Evolutionary conservation across 208 protist genomes (phyloP).

Genomic region (Sergeia podlipaevii): DNA sequence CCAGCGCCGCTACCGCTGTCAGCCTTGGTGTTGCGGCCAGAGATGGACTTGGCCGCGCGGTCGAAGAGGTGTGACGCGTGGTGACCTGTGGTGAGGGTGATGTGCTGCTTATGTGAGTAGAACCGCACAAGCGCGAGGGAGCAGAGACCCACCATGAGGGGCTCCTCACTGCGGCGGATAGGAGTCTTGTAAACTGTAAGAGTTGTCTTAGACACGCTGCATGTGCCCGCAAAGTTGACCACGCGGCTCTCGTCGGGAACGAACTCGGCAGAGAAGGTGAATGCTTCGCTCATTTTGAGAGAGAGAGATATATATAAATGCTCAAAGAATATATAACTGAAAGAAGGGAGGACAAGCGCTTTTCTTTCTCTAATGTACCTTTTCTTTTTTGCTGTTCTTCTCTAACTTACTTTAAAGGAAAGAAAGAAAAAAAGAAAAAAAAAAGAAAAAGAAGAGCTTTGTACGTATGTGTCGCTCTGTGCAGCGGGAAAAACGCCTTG

Average conservation of each 20-base stretch:
- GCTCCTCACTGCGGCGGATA: constrained; percentile 25
- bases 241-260: constrained; percentile 37
- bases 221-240: constrained; percentile 28
- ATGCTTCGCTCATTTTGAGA: constrained; percentile 15
- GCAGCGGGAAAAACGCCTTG: no score
- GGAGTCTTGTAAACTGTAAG: constrained; percentile 48
- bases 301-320: not conserved
- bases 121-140: constrained; percentile 57
- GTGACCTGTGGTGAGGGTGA: constrained; percentile 44
- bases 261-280: constrained; percentile 46
- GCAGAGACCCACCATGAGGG: constrained; percentile 69
- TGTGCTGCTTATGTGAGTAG: constrained; percentile 29
- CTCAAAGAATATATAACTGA: not conserved
- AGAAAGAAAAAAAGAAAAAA: constrained; percentile 12
- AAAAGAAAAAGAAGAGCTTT: constrained; percentile 7
- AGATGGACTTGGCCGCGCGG: constrained; percentile 44
- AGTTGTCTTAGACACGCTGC: constrained; percentile 57
- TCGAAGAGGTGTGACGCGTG: constrained; percentile 53
- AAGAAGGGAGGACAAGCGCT: constrained; percentile 5
- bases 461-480: no score
- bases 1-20: not conserved
- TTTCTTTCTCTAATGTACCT: not conserved
- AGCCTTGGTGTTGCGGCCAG: constrained; percentile 13
- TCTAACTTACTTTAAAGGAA: constrained; percentile 3
- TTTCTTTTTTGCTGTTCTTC: constrained; percentile 1